Evolutionary conservation across 257 asterid species (phyloP), one percentile per base, ranked within the genome.

Genomic region (Salvia miltiorrhiza): DNA sequence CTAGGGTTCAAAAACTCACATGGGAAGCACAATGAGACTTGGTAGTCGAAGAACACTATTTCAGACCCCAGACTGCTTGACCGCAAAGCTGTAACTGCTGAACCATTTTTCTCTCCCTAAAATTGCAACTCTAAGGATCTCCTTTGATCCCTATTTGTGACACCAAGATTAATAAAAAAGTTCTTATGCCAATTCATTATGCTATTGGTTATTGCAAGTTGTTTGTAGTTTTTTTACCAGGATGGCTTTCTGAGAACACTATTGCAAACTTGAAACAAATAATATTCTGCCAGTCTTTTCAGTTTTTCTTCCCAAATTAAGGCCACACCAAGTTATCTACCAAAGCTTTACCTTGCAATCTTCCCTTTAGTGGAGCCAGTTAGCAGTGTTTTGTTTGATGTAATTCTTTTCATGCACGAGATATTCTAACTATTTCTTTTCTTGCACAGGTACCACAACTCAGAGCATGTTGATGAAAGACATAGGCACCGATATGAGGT

Each of bases 1-100:
- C 45, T 78, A 91, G 97, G 96, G 95, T 73, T 94, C 98, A 54
- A 89, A 78, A 85, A 91, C 98, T 69, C 90, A 89, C 68, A 89
- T 91, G 97, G 99, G 99, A 79, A 89, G 95, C 86, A 94, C 99
- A 58, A 92, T 89, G 99, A 91, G 99, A 76, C 96, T 94, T 64
- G 99, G 99, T 32, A 79, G 92, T 71, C 87, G 97, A 70, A 91
- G 80, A 86, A 94, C 99, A 49, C 75, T 91, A 56, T 74, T 94
- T 56, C 97, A 85, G 84, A 76, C 86, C 59, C 85, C 95, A 59
- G 88, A 94, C 79, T 91, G 98, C 72, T 75, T 85, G 73, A 89
- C 93, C 45, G 92, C 99, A 64, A 91, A 89, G 83, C 84, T 94
- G 99, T 94, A 83, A 74, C 86, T 57, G 37, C 70, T 48, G 23